Evolutionary conservation across 345 rosid species (phyloP).

Genomic region (Eucalyptus melliodora): DNA sequence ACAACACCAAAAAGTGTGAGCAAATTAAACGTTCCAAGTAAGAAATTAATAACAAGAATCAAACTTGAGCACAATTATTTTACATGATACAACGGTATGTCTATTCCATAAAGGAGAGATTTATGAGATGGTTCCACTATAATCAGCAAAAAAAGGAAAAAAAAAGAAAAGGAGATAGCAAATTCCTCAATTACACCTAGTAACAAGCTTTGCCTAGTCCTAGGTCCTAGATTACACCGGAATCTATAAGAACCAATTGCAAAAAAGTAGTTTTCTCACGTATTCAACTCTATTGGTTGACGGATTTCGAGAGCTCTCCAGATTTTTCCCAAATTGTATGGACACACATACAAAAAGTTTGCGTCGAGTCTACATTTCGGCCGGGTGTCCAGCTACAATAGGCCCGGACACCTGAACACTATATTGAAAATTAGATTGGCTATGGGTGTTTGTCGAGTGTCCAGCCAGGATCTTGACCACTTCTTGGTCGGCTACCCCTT

Average conservation of each 20-base stretch:
- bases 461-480: background rate
- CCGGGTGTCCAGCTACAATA: background rate
- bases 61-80: background rate
- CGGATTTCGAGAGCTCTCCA: background rate
- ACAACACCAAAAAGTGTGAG: background rate
- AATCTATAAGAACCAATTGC: background rate
- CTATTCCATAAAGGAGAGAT: no score
- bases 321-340: background rate
- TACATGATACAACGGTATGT: rapidly evolving
- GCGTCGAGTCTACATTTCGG: background rate
- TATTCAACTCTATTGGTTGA: background rate
- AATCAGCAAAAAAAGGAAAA: no score
- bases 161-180: background rate
- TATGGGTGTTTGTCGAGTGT: background rate
- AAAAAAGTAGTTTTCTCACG: background rate
- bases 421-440: background rate
- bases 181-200: background rate
- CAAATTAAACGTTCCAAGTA: background rate
- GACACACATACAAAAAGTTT: background rate
- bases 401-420: background rate
- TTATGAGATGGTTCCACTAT: no score
- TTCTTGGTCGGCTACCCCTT: background rate
- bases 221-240: background rate
- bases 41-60: background rate
- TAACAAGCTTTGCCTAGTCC: background rate